Evolutionary conservation across 257 asterid species (phyloP).

Genomic region (Agastache rugosa): DNA sequence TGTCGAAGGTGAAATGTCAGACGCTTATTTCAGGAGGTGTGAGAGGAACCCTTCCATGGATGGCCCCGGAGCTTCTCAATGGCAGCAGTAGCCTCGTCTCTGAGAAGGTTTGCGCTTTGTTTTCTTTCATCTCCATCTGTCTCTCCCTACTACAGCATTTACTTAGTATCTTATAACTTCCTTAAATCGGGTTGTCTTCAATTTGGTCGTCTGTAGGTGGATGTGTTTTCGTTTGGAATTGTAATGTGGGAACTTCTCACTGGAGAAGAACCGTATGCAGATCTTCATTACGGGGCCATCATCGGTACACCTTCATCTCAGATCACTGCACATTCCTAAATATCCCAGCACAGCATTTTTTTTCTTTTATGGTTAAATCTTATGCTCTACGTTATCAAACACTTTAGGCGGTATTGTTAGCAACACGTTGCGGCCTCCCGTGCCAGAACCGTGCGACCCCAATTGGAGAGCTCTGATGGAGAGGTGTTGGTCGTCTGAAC

Average conservation of each 20-base stretch:
- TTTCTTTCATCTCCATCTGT: constrained; percentile 7
- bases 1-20: constrained; percentile 94
- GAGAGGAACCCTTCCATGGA: constrained; percentile 99
- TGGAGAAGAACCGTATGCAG: constrained; percentile 94
- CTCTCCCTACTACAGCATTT: neutral
- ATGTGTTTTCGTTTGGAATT: constrained; percentile 91
- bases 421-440: constrained; percentile 89
- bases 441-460: constrained; percentile 78
- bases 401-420: constrained; percentile 89
- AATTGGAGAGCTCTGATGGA: constrained; percentile 90
- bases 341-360: neutral
- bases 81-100: constrained; percentile 98
- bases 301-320: constrained; percentile 59
- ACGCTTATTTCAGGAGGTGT: constrained; percentile 98
- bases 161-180: neutral
- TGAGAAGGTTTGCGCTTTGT: constrained; percentile 68
- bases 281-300: constrained; percentile 94
- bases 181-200: constrained; percentile 1
- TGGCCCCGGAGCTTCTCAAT: constrained; percentile 99
- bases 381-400: neutral
- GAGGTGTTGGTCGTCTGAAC: constrained; percentile 95
- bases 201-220: constrained; percentile 60
- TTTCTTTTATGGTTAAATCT: neutral
- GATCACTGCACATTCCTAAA: neutral
- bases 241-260: constrained; percentile 99